These are phyloP conservation scores for Colletotrichum shisoi DNA, from an alignment of 2,329 filamentous ascomycete species.

Conservation along the genomic window DNA sequence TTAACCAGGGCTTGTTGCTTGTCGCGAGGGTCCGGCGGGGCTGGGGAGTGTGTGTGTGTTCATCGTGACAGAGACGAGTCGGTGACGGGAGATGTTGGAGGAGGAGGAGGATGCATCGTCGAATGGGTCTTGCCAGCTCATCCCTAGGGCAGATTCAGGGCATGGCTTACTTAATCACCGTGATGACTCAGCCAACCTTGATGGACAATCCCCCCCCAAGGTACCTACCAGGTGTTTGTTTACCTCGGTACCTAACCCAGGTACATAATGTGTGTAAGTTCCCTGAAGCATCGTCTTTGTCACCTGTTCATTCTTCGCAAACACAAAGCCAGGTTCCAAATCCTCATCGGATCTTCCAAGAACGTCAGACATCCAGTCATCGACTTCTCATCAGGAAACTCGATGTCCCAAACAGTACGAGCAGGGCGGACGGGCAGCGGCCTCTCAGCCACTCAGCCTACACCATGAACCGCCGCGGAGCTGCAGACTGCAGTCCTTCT, in stretches of 20 bases:
- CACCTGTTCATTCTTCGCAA: too few relatives aligned
- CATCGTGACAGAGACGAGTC: constrained; percentile 18
- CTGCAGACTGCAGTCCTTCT: constrained; percentile 26
- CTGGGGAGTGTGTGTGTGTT: neutral
- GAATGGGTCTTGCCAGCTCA: constrained; percentile 16
- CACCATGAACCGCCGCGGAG: constrained; percentile 24
- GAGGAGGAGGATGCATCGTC: neutral
- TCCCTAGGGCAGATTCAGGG: neutral
- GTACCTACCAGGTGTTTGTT: too few relatives aligned
- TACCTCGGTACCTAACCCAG: too few relatives aligned
- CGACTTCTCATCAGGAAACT: neutral
- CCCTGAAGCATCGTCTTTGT: too few relatives aligned
- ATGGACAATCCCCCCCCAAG: neutral
- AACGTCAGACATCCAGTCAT: neutral
- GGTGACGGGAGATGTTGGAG: neutral
- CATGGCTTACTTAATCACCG: neutral
- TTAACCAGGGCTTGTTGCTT: constrained; percentile 17
- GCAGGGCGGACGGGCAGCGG: constrained; percentile 27
- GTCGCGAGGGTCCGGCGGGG: constrained; percentile 17
- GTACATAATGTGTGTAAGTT: too few relatives aligned
- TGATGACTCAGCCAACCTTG: constrained; percentile 1
- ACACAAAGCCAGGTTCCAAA: too few relatives aligned
- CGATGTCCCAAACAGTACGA: neutral
- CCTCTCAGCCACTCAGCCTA: constrained; percentile 36
- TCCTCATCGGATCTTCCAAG: neutral